Conservation (phyloP, 2,329 filamentous ascomycete genomes). For the Calonectria multiphialidica region DNA sequence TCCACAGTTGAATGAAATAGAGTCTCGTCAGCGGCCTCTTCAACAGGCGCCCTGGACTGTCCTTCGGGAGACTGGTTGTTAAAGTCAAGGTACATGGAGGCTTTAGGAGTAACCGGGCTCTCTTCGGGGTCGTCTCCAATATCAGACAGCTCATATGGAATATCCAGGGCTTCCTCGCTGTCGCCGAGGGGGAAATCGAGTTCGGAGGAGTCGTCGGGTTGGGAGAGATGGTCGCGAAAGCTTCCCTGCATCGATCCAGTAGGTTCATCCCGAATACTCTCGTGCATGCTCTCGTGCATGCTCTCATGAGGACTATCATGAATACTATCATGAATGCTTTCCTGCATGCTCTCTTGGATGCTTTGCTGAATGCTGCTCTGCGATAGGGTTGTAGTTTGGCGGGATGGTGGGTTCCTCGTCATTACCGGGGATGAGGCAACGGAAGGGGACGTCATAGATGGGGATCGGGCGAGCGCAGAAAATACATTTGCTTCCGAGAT, state of each 20-base stretch:
- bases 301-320: background rate
- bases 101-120: slow-evolving; percentile 65
- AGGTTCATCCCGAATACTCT: slow-evolving; percentile 22
- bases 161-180: slow-evolving; percentile 68
- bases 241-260: slow-evolving; percentile 41
- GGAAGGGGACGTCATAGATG: slow-evolving; percentile 61
- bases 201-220: slow-evolving; percentile 36
- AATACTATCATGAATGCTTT: background rate
- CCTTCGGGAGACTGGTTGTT: slow-evolving; percentile 41
- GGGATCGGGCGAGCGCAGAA: slow-evolving; percentile 68
- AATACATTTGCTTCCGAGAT: slow-evolving; percentile 78
- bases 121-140: slow-evolving; percentile 52
- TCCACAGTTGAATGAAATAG: slow-evolving; percentile 46
- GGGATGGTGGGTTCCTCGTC: slow-evolving; percentile 50
- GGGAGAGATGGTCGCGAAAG: slow-evolving; percentile 38
- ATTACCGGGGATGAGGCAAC: slow-evolving; percentile 65
- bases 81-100: slow-evolving; percentile 59
- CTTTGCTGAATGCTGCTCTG: slow-evolving; percentile 41
- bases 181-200: slow-evolving; percentile 53
- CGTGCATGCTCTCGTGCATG: background rate
- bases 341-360: background rate
- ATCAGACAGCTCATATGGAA: slow-evolving; percentile 64
- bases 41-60: slow-evolving; percentile 38
- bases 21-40: slow-evolving; percentile 38
- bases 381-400: slow-evolving; percentile 46